Base-by-base conservation (phyloP, 2,329 filamentous ascomycete species). In the Knoxdaviesia capensis region DNA sequence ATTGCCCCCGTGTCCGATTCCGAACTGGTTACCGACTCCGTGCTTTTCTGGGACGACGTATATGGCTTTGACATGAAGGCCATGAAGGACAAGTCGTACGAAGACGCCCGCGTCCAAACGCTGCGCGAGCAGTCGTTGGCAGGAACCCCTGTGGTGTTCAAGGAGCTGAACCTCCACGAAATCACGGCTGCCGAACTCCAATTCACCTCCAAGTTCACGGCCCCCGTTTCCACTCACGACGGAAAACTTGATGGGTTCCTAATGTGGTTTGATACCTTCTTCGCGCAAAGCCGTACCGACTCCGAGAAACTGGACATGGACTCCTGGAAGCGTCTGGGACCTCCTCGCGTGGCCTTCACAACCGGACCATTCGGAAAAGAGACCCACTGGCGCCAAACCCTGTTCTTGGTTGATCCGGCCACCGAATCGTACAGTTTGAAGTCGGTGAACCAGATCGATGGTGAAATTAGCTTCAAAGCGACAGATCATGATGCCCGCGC, bases 191-290 rank as follows among this genome's bases (percentile, higher is more conserved):
- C 77, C 34, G 84, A 94, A 50, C 66, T 94, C 11, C 69, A 73
- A 10, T 94, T 94, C 61, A 72, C 71, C 39, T 71, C 75, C 6
- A 60, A 69, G 4, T 92, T 85, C 63, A 56, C 68, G 43, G 69
- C 76, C 7, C 42, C 40, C 11, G 40, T 46, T 28, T 38, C 40
- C 9, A 46, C 43, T 40, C 40, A 46, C 33, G 44, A 42, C 7
- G 44, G 44, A 28, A 69, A 63, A 10, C 62, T 94, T n/a, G 85
- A 94, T 54, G 88, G 84, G 5, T 93, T 86, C 57, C 68, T 85
- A 9, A 71, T 94, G 50, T 94, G 87, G 84, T 94, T 94, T 55
- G 88, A 96, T 56, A 88, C 80, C 29, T 90, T 90, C 65, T 94
- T 94, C 60, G 72, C 80, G 48, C 74, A 77, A 7, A 69, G 71